Evolutionary conservation across 441 rosid genomes (phyloP).

Genomic region (Gossypium gossypioides): DNA sequence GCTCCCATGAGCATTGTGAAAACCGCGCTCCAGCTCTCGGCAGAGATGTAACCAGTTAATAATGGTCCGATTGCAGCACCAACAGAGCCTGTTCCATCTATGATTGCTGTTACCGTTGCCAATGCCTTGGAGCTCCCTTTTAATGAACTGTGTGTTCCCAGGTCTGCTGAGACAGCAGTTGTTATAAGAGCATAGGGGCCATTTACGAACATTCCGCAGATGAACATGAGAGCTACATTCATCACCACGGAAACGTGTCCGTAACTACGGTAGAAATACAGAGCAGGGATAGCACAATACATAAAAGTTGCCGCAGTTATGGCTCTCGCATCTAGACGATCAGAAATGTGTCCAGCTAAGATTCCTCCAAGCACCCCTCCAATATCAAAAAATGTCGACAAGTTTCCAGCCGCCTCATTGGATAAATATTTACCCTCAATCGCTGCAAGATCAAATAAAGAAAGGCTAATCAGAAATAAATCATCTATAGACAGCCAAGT

Average conservation of each 20-base stretch:
- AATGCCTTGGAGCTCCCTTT: slow-evolving; percentile 79
- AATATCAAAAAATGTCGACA: slow-evolving; percentile 78
- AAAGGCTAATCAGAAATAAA: neutral
- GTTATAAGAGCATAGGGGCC: slow-evolving; percentile 94
- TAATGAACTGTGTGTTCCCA: slow-evolving; percentile 83
- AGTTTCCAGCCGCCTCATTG: slow-evolving; percentile 62
- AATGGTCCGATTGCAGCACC: slow-evolving; percentile 94
- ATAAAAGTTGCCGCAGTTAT: slow-evolving; percentile 85
- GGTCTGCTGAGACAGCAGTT: slow-evolving; percentile 87
- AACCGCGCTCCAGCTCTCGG: slow-evolving; percentile 72
- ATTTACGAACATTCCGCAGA: slow-evolving; percentile 79
- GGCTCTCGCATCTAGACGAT: slow-evolving; percentile 64
- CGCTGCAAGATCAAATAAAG: slow-evolving; percentile 40
- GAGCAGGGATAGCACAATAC: slow-evolving; percentile 86
- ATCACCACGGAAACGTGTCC: slow-evolving; percentile 59
- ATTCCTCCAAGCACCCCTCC: slow-evolving; percentile 96
- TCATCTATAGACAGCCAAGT: neutral
- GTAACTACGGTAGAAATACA: slow-evolving; percentile 67
- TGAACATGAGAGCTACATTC: slow-evolving; percentile 61
- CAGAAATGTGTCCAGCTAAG: slow-evolving; percentile 86
- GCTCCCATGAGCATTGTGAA: slow-evolving; percentile 92
- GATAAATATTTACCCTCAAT: slow-evolving; percentile 76
- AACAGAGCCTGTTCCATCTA: slow-evolving; percentile 91
- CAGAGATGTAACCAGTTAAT: slow-evolving; percentile 75
- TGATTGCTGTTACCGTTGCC: slow-evolving; percentile 90